Percentiles rank a stretch among this genome's conserved stretches.
Conservation (phyloP, 495 filamentous ascomycete species). For the Staphylotrichum longicolle region DNA sequence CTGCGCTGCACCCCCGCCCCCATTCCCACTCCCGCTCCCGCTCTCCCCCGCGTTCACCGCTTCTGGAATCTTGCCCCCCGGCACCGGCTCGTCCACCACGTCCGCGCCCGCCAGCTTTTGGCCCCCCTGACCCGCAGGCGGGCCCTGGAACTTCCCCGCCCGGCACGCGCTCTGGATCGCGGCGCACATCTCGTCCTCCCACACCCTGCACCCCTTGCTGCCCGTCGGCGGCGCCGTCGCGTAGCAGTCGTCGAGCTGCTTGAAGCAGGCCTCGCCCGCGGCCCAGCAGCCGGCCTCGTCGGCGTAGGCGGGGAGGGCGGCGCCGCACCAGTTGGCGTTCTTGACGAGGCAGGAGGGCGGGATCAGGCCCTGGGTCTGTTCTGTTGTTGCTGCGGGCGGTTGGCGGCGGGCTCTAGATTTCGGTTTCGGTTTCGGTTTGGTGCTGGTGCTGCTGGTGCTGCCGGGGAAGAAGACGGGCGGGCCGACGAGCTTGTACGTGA, state of each 20-base stretch:
- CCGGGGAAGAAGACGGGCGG: conserved; percentile 49
- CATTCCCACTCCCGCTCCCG: neutral
- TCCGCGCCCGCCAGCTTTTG: conserved; percentile 40
- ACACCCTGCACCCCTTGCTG: conserved; percentile 53
- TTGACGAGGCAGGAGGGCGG: conserved; percentile 56
- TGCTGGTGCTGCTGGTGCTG: conserved; percentile 12
- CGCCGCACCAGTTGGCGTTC: conserved; percentile 71
- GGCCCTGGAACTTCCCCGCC: conserved; percentile 51
- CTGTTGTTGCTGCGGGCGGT: neutral
- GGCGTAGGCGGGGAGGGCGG: conserved; percentile 54
- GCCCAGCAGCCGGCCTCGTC: conserved; percentile 59
- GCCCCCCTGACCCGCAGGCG: conserved; percentile 50
- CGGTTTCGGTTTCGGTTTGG: neutral
- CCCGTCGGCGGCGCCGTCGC: conserved; percentile 57
- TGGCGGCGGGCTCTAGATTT: too few species aligned
- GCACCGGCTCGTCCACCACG: conserved; percentile 4
- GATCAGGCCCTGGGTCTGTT: conserved; percentile 44
- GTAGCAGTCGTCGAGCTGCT: conserved; percentile 58
- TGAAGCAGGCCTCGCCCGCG: conserved; percentile 53
- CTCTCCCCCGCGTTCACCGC: conserved; percentile 13
- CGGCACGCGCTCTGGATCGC: conserved; percentile 49
- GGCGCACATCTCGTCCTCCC: conserved; percentile 57
- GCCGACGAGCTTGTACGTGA: conserved; percentile 59
- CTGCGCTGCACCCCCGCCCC: neutral
- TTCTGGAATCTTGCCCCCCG: conserved; percentile 15